Percentiles rank a stretch among this genome's conserved stretches.
Evolutionary conservation across 1,284 basidiomycete species (phyloP).

Genomic region (Cryptococcus wingfieldii): DNA sequence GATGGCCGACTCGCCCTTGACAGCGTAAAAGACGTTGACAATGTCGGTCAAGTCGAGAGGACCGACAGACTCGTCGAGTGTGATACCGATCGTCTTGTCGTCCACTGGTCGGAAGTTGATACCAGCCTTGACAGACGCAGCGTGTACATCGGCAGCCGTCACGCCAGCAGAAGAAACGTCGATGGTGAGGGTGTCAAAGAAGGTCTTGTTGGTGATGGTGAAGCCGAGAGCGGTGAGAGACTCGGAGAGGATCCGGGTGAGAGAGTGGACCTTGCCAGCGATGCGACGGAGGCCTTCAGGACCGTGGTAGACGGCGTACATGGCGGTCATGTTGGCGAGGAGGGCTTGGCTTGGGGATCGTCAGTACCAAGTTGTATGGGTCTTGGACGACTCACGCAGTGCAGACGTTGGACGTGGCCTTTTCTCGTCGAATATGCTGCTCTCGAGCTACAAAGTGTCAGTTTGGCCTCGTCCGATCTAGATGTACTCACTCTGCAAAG

Average conservation of each 20-base stretch:
- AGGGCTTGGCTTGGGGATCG: slow-evolving; percentile 67
- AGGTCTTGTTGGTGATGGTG: slow-evolving; percentile 57
- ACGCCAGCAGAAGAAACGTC: slow-evolving; percentile 57
- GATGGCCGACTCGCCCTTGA: slow-evolving; percentile 41
- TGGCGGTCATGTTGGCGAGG: slow-evolving; percentile 93
- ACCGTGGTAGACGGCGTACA: slow-evolving; percentile 97
- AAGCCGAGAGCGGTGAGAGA: slow-evolving; percentile 71
- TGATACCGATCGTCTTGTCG: slow-evolving; percentile 73
- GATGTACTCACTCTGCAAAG: slow-evolving; percentile 75
- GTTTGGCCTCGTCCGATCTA: too few relatives aligned
- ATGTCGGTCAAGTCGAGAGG: slow-evolving; percentile 69
- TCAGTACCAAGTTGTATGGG: neutral
- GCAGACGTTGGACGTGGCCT: slow-evolving; percentile 91
- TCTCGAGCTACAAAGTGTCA: slow-evolving; percentile 64
- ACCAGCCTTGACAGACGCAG: slow-evolving; percentile 60
- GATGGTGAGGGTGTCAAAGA: slow-evolving; percentile 94
- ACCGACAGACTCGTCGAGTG: slow-evolving; percentile 86
- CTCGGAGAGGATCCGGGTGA: slow-evolving; percentile 73
- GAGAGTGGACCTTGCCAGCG: slow-evolving; percentile 83
- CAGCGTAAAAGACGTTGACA: slow-evolving; percentile 72
- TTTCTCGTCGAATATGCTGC: slow-evolving; percentile 93
- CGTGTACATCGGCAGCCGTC: slow-evolving; percentile 66
- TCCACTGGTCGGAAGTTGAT: slow-evolving; percentile 86
- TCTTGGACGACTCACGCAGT: slow-evolving; percentile 52
- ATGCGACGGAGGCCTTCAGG: slow-evolving; percentile 80